These are phyloP conservation scores for Pseudocohnilembus persalinus DNA, from an alignment of 169 alveolate genomes.

Conservation along the genomic window DNA sequence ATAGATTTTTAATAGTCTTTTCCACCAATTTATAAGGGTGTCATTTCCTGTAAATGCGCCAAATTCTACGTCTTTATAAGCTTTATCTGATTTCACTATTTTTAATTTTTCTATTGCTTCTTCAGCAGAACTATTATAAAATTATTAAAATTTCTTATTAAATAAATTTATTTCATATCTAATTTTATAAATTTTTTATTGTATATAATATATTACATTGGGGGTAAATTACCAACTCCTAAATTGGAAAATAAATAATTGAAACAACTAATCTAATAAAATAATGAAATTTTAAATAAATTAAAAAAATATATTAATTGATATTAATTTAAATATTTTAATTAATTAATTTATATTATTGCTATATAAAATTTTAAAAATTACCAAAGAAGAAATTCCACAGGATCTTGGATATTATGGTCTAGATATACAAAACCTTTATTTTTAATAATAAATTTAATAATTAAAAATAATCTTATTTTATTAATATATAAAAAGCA, in stretches of 20 bases:
- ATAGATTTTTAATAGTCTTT: background rate
- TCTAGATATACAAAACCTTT: constrained; percentile 60
- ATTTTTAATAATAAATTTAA: background rate
- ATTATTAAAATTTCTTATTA: constrained; percentile 39
- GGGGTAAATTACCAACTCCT: constrained; percentile 48
- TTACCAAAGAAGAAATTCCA: constrained; percentile 73
- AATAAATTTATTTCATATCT: background rate
- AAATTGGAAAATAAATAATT: constrained; percentile 54
- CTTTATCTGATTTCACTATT: background rate
- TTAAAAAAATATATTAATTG: too few species aligned
- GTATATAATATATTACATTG: constrained; percentile 45
- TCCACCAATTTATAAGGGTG: constrained; percentile 59
- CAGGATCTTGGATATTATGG: constrained; percentile 76
- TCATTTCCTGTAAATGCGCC: constrained; percentile 68
- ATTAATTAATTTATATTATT: too few species aligned
- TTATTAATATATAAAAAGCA: too few species aligned
- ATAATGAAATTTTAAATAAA: too few species aligned
- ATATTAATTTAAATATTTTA: too few species aligned
- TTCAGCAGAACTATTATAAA: background rate
- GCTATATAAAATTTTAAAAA: too few species aligned
- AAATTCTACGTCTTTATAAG: constrained; percentile 48
- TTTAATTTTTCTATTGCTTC: background rate
- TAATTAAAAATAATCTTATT: too few species aligned
- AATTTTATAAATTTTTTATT: constrained; percentile 48
- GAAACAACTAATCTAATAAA: constrained; percentile 32